Evolutionary conservation across 2,329 filamentous ascomycete genomes (phyloP), one percentile per base, ranked within the genome.

Genomic region (Diaporthe sp.): DNA sequence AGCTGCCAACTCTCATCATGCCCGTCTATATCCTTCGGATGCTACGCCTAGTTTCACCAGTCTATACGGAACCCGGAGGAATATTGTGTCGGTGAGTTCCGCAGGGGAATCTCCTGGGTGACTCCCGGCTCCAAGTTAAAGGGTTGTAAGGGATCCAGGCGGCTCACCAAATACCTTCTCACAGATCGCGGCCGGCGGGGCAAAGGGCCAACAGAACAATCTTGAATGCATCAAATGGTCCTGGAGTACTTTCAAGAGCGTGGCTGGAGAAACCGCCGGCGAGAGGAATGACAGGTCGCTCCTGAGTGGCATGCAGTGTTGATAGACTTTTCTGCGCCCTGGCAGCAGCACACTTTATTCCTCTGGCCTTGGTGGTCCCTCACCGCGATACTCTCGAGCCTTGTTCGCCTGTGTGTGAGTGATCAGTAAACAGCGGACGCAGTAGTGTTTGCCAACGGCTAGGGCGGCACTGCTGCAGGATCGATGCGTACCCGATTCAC

Each of bases 401-500:
- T 30, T 65, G 17, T 71, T 74, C 12, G 72, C 72, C 74, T 75
- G 30, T 30, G 5, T 27, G 15, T 12, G 3, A n/a, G n/a, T 17
- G 30, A 30, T 75, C 22, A 73, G 74, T 19, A 39, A 25, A 8
- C 1, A 13, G 56, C 30, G 30, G 19, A 56, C 4, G 19, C 25
- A 25, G 4, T 7, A 5, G 12, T 7, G 10, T 35, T 17, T 55
- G 30, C 17, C 17, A 17, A n/a, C 37, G 15, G 9, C 12, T 22
- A n/a, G 27, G 5, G 15, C 25, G 13, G 25, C 8, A 39, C n/a
- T 32, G n/a, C n/a, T 32, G n/a, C 13, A 50, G 44, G 3, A 47
- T 13, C 7, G 5, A 30, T 61, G 47, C 75, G 39, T 56, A 76
- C 75, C 32, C 73, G 65, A 55, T 76, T 76, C n/a, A 73, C 71